Base-by-base conservation (phyloP, 129 eudicot species). In the Artemisia argyi region DNA sequence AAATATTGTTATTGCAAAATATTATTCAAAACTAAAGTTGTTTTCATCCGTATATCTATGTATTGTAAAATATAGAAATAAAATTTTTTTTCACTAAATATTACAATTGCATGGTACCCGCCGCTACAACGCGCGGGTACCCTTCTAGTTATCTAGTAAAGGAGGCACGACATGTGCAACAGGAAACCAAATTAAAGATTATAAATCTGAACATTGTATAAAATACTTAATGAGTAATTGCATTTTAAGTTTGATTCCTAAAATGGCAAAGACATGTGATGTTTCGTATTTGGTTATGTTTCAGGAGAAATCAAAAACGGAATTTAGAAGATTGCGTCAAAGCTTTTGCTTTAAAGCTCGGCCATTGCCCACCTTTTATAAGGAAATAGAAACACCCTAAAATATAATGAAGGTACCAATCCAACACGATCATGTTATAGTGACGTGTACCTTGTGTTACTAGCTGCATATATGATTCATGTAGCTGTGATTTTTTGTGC, bases 261-360 rank as follows among this genome's bases (percentile, higher is more conserved):
- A 32, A 50, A 0, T 32, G 42, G 1, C 7, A 32, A 5, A 58
- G 39, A 8, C 56, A 53, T 52, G 30, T 46, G 16, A 35, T 55
- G 50, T 48, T 68, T 67, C 91, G 83, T 55, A 53, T 81, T 53
- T n/a, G 20, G 39, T 74, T 12, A 71, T 69, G 53, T 63, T 73
- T 63, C 96, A 94, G 98, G 92, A 87, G 80, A 87, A 88, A 79
- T 92, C 96, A 62, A 93, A 89, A 80, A 83, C 83, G 10, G 92
- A 87, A 72, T 75, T 87, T 65, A 82, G 83, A 77, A 94, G 88
- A 84, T 52, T 94, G 65, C 78, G 98, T 22, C 88, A 85, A 69
- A 86, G 91, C 80, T 80, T 93, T 73, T 94, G 96, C 83, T 94
- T 87, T 80, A 87, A 83, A 77, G 91, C 91, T 59, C 86, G 87